Conservation (phyloP, 2,329 filamentous ascomycete species). For the Talaromyces verruculosus region DNA sequence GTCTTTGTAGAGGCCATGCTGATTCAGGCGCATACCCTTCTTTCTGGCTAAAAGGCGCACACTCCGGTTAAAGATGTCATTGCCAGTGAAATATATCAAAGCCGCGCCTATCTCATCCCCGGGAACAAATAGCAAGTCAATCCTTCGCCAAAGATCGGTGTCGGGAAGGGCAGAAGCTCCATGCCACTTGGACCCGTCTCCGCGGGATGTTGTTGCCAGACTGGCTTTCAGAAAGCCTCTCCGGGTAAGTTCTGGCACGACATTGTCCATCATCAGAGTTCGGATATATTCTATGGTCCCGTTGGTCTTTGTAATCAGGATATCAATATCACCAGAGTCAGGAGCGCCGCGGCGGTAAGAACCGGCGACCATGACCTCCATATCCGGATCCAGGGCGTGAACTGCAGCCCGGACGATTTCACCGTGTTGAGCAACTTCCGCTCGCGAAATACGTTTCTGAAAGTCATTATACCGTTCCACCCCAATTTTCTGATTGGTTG, state of each 20-base stretch:
- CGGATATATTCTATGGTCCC: constrained; percentile 60
- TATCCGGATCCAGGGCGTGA: constrained; percentile 58
- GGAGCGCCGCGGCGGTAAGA: constrained; percentile 79
- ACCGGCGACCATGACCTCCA: constrained; percentile 74
- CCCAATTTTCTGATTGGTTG: constrained; percentile 69
- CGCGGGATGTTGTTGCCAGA: constrained; percentile 60
- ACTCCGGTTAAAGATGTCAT: constrained; percentile 91
- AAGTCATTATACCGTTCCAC: constrained; percentile 80
- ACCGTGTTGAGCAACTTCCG: constrained; percentile 71
- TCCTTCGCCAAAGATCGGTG: constrained; percentile 67
- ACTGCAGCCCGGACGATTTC: constrained; percentile 62
- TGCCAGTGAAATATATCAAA: constrained; percentile 91
- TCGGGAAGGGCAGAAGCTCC: constrained; percentile 73
- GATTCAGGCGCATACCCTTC: constrained; percentile 82
- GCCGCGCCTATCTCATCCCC: constrained; percentile 77
- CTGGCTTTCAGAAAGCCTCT: constrained; percentile 67
- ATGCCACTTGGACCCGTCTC: constrained; percentile 78
- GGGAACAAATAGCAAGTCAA: constrained; percentile 83
- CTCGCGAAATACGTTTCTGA: constrained; percentile 71
- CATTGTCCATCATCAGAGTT: constrained; percentile 59
- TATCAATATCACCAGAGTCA: constrained; percentile 78
- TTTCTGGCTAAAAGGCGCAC: constrained; percentile 75
- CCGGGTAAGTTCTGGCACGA: constrained; percentile 63
- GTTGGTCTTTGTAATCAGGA: constrained; percentile 71
- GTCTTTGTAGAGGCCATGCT: constrained; percentile 73